Percentiles rank a stretch among this genome's conserved stretches.
These are phyloP conservation scores for Fusarium sp. DNA, from an alignment of 2,329 filamentous ascomycete species.

Conservation along the genomic window DNA sequence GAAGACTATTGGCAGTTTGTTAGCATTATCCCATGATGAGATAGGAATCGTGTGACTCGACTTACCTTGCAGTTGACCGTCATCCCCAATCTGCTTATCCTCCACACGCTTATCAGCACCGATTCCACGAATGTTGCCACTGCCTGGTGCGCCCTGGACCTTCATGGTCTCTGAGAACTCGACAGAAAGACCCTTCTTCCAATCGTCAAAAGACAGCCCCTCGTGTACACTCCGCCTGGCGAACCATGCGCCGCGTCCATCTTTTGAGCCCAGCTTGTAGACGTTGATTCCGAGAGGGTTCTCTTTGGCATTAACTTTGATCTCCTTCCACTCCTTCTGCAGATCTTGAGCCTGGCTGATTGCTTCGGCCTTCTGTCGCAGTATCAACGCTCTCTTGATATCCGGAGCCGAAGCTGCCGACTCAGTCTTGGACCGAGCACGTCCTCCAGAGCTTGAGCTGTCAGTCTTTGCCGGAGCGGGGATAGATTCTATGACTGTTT, in stretches of 20 bases:
- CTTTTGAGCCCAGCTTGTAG: slow-evolving; percentile 83
- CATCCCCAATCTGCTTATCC: slow-evolving; percentile 67
- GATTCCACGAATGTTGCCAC: slow-evolving; percentile 85
- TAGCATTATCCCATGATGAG: slow-evolving; percentile 12
- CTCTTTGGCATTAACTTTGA: slow-evolving; percentile 78
- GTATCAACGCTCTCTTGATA: slow-evolving; percentile 62
- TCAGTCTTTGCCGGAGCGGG: slow-evolving; percentile 60
- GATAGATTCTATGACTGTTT: slow-evolving; percentile 81
- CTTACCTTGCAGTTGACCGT: slow-evolving; percentile 74
- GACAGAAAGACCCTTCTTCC: slow-evolving; percentile 79
- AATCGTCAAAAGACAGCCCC: slow-evolving; percentile 80
- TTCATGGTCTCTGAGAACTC: slow-evolving; percentile 86
- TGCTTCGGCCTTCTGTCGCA: slow-evolving; percentile 59
- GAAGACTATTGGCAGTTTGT: slow-evolving; percentile 70
- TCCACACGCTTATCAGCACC: slow-evolving; percentile 83
- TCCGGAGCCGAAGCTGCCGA: slow-evolving; percentile 66
- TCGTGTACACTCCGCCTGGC: slow-evolving; percentile 86
- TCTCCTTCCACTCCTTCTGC: slow-evolving; percentile 88
- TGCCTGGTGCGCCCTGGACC: slow-evolving; percentile 76
- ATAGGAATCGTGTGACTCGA: slow-evolving; percentile 7
- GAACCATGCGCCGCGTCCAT: slow-evolving; percentile 91
- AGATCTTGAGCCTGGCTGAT: slow-evolving; percentile 67
- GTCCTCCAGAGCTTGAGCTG: slow-evolving; percentile 61
- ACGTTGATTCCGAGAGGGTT: slow-evolving; percentile 83
- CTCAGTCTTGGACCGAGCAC: slow-evolving; percentile 68